phyloP scores from a whole-genome alignment of 2,329 filamentous ascomycete genomes.

The Fusarium guadeloupense region DNA sequence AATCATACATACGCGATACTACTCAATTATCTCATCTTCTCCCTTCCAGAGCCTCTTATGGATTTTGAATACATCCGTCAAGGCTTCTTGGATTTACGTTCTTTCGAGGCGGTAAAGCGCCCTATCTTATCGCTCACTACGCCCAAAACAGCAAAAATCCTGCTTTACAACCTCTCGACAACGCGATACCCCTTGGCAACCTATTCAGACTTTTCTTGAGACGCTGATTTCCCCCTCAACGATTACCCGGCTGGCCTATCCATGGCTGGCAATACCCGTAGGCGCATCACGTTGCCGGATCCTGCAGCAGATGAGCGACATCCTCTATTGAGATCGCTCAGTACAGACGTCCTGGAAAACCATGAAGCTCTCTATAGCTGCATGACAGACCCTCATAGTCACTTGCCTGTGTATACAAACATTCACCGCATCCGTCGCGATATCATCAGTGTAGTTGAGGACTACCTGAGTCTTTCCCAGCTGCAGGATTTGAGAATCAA shows the following conservation, averaged over 20 bases:
- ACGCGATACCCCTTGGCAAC: constrained; percentile 10
- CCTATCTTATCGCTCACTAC: constrained; percentile 27
- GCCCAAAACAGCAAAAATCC: constrained; percentile 25
- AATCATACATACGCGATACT: not conserved
- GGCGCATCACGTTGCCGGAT: constrained; percentile 47
- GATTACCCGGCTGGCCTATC: constrained; percentile 7
- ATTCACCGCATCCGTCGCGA: constrained; percentile 77
- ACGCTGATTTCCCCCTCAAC: not conserved
- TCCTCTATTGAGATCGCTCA: constrained; percentile 48
- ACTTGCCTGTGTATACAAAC: constrained; percentile 78
- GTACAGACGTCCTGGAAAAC: constrained; percentile 42
- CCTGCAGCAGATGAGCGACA: constrained; percentile 45
- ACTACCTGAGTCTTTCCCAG: constrained; percentile 75
- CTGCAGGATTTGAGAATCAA: constrained; percentile 84
- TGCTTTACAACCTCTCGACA: constrained; percentile 14
- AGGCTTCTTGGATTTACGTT: not conserved
- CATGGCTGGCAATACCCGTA: constrained; percentile 39
- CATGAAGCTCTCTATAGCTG: constrained; percentile 59
- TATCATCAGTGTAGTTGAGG: constrained; percentile 70
- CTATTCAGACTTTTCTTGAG: not conserved
- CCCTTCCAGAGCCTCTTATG: not conserved
- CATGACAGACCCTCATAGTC: constrained; percentile 65
- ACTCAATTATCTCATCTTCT: not conserved
- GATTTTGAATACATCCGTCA: constrained; percentile 3
- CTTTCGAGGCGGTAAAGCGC: not conserved